Evolutionary conservation across 345 rosid species (phyloP).

Genomic region (Erodium maritimum): DNA sequence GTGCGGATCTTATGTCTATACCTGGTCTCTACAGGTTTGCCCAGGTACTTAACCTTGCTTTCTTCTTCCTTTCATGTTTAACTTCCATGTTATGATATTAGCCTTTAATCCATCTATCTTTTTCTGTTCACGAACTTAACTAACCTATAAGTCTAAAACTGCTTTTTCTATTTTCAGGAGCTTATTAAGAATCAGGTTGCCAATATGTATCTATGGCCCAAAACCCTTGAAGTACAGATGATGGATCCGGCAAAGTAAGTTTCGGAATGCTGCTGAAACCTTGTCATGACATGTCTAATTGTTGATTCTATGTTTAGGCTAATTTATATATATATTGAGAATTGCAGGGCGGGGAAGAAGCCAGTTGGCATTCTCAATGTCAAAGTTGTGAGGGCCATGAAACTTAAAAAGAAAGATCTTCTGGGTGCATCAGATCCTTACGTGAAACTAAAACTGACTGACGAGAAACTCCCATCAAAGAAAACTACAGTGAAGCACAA

Average conservation of each 20-base stretch:
- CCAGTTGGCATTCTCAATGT: slow-evolving; percentile 83
- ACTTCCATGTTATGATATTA: no score
- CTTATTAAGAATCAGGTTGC: slow-evolving; percentile 89
- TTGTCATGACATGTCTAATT: background rate
- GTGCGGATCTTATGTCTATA: slow-evolving; percentile 97
- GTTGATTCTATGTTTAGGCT: slow-evolving; percentile 11
- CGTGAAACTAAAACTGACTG: slow-evolving; percentile 76
- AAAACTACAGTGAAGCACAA: slow-evolving; percentile 85
- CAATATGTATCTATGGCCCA: slow-evolving; percentile 95
- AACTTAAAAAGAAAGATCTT: slow-evolving; percentile 80
- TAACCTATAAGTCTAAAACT: background rate
- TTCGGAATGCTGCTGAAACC: slow-evolving; percentile 6
- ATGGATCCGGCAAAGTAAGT: slow-evolving; percentile 72
- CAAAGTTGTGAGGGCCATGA: slow-evolving; percentile 64
- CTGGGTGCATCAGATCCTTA: slow-evolving; percentile 96
- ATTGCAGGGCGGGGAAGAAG: slow-evolving; percentile 65
- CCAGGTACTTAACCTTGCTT: slow-evolving; percentile 40
- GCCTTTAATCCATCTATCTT: no score
- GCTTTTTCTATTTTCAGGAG: slow-evolving; percentile 49
- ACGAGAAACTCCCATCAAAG: slow-evolving; percentile 72
- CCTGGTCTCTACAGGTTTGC: slow-evolving; percentile 89
- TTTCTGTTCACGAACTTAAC: slow-evolving; percentile 1
- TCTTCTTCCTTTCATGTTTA: slow-evolving; percentile 2
- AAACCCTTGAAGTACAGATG: slow-evolving; percentile 58
- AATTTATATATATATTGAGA: slow-evolving; percentile 9